A percentile compares a stretch with the other conserved stretches of the same genome.
phyloP scores from a whole-genome alignment of 441 rosid species.

The Melastoma candidum region DNA sequence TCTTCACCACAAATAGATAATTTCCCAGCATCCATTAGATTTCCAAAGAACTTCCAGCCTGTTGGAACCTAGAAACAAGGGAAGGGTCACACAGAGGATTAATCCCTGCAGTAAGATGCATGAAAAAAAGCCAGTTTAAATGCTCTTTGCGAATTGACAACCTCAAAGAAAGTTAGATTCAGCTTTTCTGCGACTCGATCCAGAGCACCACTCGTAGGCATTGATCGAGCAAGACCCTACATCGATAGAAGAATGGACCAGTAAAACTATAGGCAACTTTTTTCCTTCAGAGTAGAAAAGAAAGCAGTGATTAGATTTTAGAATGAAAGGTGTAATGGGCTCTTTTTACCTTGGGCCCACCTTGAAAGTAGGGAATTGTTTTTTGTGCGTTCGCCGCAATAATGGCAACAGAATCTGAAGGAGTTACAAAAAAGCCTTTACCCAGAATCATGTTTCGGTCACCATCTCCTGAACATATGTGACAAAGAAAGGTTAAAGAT shows the following conservation, averaged over 20 bases:
- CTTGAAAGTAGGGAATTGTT: constrained; percentile 73
- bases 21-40: constrained; percentile 94
- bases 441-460: constrained; percentile 98
- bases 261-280: too few relatives aligned
- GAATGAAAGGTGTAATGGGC: constrained; percentile 4
- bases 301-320: not conserved
- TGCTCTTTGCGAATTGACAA: constrained; percentile 15
- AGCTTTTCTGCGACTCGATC: constrained; percentile 87
- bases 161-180: constrained; percentile 86
- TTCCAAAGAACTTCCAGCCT: constrained; percentile 97
- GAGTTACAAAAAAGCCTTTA: constrained; percentile 73
- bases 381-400: constrained; percentile 88
- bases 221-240: constrained; percentile 90
- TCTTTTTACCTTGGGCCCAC: constrained; percentile 61
- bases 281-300: constrained; percentile 1
- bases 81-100: not conserved
- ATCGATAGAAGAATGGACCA: constrained; percentile 14
- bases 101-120: not conserved
- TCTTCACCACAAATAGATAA: constrained; percentile 95
- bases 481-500: constrained; percentile 2
- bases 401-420: constrained; percentile 91
- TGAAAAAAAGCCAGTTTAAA: not conserved
- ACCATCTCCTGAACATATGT: constrained; percentile 63
- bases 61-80: constrained; percentile 68
- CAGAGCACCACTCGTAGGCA: constrained; percentile 75